These are phyloP conservation scores for Aspergillus glaucus DNA, from an alignment of 2,329 filamentous ascomycete genomes.

Conservation along the genomic window DNA sequence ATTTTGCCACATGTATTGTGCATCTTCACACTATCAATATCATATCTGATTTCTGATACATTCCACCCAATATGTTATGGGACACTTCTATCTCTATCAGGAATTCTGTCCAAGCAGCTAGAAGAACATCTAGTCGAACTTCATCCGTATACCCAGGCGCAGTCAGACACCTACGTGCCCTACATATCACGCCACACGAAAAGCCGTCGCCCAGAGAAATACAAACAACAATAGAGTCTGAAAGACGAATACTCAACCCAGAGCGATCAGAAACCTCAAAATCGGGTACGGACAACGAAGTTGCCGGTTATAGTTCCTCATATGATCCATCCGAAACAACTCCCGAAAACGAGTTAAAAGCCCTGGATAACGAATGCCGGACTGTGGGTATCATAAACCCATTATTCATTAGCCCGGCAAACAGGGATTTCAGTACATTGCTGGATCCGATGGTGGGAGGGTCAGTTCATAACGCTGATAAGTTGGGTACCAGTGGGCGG, in stretches of 20 bases:
- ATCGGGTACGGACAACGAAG: constrained; percentile 22
- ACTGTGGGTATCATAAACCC: constrained; percentile 14
- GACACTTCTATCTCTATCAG: neutral
- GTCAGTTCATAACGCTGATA: constrained; percentile 8
- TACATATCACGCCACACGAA: neutral
- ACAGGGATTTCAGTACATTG: constrained; percentile 14
- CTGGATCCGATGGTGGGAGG: constrained; percentile 13
- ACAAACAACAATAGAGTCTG: constrained; percentile 4
- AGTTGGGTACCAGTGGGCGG: constrained; percentile 12
- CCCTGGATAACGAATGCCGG: constrained; percentile 17
- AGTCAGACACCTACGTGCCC: neutral
- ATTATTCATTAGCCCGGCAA: constrained; percentile 19
- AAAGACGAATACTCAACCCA: constrained; percentile 15
- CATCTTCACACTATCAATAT: neutral
- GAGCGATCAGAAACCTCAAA: constrained; percentile 16
- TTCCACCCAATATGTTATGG: neutral
- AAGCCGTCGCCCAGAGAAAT: neutral
- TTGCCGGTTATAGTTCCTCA: constrained; percentile 18
- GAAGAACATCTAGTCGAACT: neutral
- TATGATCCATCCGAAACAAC: constrained; percentile 19
- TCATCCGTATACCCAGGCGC: neutral
- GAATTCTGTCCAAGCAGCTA: neutral
- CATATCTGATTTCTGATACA: neutral
- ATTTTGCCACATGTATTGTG: neutral
- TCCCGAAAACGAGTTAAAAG: constrained; percentile 14